Percentiles rank a stretch among this genome's conserved stretches.
Evolutionary conservation across 176 grass and related monocot genomes (phyloP).

Genomic region (Oryza brachyantha): DNA sequence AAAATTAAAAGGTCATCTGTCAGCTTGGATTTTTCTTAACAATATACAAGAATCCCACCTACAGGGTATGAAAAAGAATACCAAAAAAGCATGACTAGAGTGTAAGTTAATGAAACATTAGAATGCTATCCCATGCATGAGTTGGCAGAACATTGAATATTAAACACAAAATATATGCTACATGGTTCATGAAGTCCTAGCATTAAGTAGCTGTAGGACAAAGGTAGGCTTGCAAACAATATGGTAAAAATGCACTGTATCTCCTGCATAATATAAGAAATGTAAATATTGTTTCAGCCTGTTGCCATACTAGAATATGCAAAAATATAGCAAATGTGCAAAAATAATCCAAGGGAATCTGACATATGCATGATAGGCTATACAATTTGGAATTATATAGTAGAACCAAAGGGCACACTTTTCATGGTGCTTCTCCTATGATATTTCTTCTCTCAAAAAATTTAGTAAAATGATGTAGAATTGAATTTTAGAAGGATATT

Average conservation of each 20-base stretch:
- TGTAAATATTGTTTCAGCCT: neutral
- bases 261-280: neutral
- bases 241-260: too few species aligned
- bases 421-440: neutral
- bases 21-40: conserved; percentile 22
- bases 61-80: neutral
- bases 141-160: neutral
- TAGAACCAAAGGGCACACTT: neutral
- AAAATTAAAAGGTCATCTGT: conserved; percentile 38
- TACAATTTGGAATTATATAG: neutral
- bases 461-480: neutral
- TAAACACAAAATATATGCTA: neutral
- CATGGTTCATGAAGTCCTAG: neutral
- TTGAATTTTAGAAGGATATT: conserved; percentile 13
- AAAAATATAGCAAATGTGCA: neutral
- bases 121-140: neutral
- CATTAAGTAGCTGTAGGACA: neutral
- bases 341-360: neutral
- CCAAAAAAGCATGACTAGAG: neutral
- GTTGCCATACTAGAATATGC: neutral
- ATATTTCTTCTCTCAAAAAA: neutral
- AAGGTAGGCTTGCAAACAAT: neutral
- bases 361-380: conserved; percentile 5
- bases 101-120: neutral
- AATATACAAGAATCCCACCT: neutral